Percentiles rank a stretch among this genome's conserved stretches.
phyloP scores from a whole-genome alignment of 2,329 filamentous ascomycete genomes.

The Fusarium udum region DNA sequence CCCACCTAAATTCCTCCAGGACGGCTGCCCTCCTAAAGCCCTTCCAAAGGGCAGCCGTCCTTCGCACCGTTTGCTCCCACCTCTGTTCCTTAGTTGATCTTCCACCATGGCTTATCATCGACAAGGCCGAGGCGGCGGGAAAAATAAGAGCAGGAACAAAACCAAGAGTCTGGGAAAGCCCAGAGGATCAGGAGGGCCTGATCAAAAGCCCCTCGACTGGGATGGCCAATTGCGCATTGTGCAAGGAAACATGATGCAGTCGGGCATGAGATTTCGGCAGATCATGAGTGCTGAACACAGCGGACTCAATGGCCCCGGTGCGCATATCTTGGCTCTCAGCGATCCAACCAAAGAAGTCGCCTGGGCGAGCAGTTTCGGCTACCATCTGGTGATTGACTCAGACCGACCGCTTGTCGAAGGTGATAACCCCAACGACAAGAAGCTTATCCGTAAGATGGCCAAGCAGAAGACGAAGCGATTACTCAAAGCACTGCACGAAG shows the following conservation, averaged over 20 bases:
- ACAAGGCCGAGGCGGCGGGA: background rate
- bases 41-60: background rate
- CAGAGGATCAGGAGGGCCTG: background rate
- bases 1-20: background rate
- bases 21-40: background rate
- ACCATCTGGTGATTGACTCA: background rate
- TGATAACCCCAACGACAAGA: background rate
- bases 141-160: background rate
- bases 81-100: background rate
- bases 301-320: background rate
- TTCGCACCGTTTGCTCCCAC: accelerated
- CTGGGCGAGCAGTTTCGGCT: background rate
- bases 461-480: background rate
- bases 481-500: background rate
- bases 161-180: background rate
- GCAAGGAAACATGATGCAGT: background rate
- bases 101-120: background rate
- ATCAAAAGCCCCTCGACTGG: background rate
- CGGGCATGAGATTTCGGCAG: background rate
- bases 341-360: background rate
- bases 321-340: background rate
- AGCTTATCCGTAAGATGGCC: background rate
- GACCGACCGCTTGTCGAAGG: background rate
- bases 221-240: background rate
- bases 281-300: background rate